Evolutionary conservation across 2,329 filamentous ascomycete genomes (phyloP).

Genomic region (Lachnellula occidentalis): DNA sequence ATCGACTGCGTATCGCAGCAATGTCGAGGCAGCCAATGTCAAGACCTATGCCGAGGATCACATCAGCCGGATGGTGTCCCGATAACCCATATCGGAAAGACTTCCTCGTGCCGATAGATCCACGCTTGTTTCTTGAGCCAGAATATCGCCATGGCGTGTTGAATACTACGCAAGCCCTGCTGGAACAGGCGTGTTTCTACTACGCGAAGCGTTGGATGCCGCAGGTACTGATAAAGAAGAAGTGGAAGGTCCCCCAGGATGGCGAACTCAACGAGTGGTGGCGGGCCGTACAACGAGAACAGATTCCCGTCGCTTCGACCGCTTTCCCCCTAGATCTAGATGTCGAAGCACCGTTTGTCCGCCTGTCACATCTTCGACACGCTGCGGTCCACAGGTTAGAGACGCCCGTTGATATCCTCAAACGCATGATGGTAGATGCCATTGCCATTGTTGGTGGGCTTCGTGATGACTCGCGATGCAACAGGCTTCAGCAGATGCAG

Average conservation of each 20-base stretch:
- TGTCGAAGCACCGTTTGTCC: background rate
- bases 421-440: constrained; percentile 4
- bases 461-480: background rate
- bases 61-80: background rate
- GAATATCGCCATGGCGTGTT: background rate
- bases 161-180: background rate
- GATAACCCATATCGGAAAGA: background rate
- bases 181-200: constrained; percentile 4
- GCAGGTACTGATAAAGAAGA: background rate
- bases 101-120: background rate
- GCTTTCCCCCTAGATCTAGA: background rate
- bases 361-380: constrained; percentile 3
- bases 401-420: background rate
- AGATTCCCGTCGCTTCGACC: background rate
- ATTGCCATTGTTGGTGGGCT: background rate
- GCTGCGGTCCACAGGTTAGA: constrained; percentile 2
- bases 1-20: too few relatives aligned
- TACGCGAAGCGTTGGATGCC: constrained; percentile 1
- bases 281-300: background rate
- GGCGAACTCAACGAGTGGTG: constrained; percentile 6
- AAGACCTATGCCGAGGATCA: background rate
- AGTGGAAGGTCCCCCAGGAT: constrained; percentile 2
- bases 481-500: constrained; percentile 3
- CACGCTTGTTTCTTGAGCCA: background rate
- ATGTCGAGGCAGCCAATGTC: background rate